These are phyloP conservation scores for Lodderomyces beijingensis DNA, from an alignment of 1,139 yeast genomes.

Conservation along the genomic window DNA sequence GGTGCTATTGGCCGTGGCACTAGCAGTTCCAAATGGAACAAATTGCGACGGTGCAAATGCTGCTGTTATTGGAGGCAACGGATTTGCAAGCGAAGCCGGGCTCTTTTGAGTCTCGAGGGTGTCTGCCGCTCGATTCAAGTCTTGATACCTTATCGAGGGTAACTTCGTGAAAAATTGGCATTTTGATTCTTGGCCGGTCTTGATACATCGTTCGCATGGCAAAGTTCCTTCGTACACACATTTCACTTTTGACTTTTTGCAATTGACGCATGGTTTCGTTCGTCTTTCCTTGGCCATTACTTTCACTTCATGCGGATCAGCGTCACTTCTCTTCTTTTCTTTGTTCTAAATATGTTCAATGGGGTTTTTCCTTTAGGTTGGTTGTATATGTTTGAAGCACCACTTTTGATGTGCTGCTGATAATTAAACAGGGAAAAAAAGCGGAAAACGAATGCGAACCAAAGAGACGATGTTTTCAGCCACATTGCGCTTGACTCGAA, in stretches of 20 bases:
- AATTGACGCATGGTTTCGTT: constrained; percentile 60
- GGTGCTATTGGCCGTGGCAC: background rate
- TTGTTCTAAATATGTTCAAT: background rate
- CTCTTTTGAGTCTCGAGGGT: no score
- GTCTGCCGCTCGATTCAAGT: no score
- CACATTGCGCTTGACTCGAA: no score
- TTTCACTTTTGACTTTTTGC: constrained; percentile 62
- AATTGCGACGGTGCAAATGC: no score
- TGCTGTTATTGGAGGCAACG: constrained; percentile 1
- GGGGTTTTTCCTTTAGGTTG: no score
- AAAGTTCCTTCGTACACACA: constrained; percentile 46
- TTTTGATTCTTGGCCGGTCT: constrained; percentile 39
- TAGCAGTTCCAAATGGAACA: no score
- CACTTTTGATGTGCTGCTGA: no score
- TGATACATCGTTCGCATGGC: constrained; percentile 58
- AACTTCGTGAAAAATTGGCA: constrained; percentile 58
- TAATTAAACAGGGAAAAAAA: no score
- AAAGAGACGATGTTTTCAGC: no score
- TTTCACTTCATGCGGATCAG: background rate
- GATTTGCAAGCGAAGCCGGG: constrained; percentile 2
- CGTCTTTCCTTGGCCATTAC: constrained; percentile 40
- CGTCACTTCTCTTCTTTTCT: background rate
- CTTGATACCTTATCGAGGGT: constrained; percentile 42
- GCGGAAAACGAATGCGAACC: no score
- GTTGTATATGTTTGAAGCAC: no score